Percentiles rank a stretch among this genome's conserved stretches.
phyloP scores from a whole-genome alignment of 768 basidiomycete genomes.

The Lentinula detonsa region DNA sequence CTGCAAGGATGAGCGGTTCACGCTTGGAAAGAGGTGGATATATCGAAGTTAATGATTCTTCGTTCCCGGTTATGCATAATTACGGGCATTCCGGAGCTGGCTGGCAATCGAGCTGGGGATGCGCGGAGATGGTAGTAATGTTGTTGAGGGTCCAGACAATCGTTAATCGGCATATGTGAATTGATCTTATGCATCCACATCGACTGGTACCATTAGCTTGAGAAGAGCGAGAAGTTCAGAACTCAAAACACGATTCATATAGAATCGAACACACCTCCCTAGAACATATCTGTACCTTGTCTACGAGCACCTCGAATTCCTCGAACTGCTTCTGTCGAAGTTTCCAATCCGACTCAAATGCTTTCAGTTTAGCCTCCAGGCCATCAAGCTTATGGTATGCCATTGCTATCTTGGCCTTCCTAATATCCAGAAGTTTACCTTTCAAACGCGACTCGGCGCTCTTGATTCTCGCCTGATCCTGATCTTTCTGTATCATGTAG shows the following conservation, averaged over 20 bases:
- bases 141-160: not conserved
- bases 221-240: not conserved
- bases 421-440: not conserved
- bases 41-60: not conserved
- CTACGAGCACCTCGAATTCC: not conserved
- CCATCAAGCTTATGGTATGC: not conserved
- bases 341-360: not conserved
- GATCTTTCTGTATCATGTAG: not conserved
- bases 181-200: not conserved
- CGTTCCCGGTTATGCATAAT: constrained; percentile 4
- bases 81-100: constrained; percentile 9
- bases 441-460: not conserved
- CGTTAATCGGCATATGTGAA: not conserved
- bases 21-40: constrained; percentile 3
- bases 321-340: not conserved
- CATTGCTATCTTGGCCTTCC: not conserved
- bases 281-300: not conserved
- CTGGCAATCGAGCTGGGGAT: constrained; percentile 8
- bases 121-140: constrained; percentile 6
- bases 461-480: not conserved
- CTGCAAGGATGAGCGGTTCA: constrained; percentile 6
- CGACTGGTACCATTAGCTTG: not conserved
- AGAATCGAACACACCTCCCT: not conserved
- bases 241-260: not conserved
- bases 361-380: not conserved